Evolutionary conservation across 2,329 filamentous ascomycete genomes (phyloP).

Genomic region (Alternaria hordeiaustralica): DNA sequence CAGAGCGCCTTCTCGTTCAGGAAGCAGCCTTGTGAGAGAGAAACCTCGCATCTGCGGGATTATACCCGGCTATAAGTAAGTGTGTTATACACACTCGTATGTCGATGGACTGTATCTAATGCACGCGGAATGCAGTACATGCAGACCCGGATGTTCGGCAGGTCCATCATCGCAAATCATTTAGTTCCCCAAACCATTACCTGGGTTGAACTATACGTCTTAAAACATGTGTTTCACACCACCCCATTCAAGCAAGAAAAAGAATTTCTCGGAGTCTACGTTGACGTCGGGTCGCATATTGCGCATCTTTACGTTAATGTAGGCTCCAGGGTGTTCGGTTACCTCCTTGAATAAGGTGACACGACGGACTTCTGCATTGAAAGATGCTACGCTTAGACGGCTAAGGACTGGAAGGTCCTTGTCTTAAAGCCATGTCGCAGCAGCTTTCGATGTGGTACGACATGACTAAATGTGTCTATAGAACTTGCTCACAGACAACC

Average conservation of each 20-base stretch:
- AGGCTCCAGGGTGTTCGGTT: neutral
- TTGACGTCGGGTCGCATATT: neutral
- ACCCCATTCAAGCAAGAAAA: neutral
- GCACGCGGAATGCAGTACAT: neutral
- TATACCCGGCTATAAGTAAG: neutral
- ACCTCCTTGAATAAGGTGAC: neutral
- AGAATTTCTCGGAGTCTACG: rapidly evolving
- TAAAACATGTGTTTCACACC: neutral
- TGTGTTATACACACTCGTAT: neutral
- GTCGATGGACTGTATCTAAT: neutral
- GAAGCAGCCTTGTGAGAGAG: neutral
- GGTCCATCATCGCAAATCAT: neutral
- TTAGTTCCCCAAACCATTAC: neutral
- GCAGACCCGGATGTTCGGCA: neutral
- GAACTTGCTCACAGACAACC: neutral
- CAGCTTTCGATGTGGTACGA: neutral
- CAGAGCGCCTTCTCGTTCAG: neutral
- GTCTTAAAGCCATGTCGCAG: neutral
- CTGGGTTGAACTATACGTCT: neutral
- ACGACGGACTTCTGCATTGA: neutral
- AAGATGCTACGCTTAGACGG: neutral
- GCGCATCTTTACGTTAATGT: neutral
- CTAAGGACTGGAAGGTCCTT: rapidly evolving
- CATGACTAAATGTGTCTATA: neutral
- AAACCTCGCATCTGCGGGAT: neutral